A percentile compares a stretch with the other conserved stretches of the same genome.
These are phyloP conservation scores for Mucor plumbeus DNA, from an alignment of 371 early-diverging fungal genomes.

Conservation along the genomic window DNA sequence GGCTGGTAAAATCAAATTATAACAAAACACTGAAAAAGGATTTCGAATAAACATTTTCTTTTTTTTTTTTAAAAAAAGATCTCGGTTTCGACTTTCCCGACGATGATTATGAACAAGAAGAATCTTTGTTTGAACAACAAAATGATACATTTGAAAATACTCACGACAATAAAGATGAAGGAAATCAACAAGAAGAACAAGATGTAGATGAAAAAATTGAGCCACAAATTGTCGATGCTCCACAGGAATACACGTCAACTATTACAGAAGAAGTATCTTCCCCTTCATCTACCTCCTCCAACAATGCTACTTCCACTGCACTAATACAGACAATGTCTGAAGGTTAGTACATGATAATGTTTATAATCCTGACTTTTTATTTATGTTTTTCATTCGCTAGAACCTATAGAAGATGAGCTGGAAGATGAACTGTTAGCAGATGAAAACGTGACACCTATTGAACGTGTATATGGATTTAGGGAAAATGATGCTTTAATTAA, in stretches of 20 bases:
- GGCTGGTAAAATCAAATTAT: slow-evolving; percentile 19
- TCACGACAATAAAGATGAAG: neutral
- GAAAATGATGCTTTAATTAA: slow-evolving; percentile 54
- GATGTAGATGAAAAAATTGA: neutral
- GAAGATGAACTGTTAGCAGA: slow-evolving; percentile 53
- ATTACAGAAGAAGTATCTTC: neutral
- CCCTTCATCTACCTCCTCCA: neutral
- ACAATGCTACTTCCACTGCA: slow-evolving; percentile 7
- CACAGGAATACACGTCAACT: neutral
- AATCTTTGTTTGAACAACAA: slow-evolving; percentile 14
- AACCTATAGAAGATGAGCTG: slow-evolving; percentile 38
- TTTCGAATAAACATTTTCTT: neutral
- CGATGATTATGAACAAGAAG: slow-evolving; percentile 41
- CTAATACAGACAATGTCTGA: slow-evolving; percentile 8
- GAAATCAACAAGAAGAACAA: neutral
- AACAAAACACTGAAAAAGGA: neutral
- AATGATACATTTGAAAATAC: neutral
- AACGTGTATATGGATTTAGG: slow-evolving; percentile 53
- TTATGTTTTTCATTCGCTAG: neutral
- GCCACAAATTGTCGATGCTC: neutral
- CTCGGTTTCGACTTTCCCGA: slow-evolving; percentile 56
- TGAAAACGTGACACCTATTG: slow-evolving; percentile 53
- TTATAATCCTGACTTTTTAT: neutral
- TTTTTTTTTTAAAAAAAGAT: slow-evolving; percentile 26
- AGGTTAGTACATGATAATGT: neutral